phyloP scores from a whole-genome alignment of 2,329 filamentous ascomycete genomes.

The Xylaria sp. region DNA sequence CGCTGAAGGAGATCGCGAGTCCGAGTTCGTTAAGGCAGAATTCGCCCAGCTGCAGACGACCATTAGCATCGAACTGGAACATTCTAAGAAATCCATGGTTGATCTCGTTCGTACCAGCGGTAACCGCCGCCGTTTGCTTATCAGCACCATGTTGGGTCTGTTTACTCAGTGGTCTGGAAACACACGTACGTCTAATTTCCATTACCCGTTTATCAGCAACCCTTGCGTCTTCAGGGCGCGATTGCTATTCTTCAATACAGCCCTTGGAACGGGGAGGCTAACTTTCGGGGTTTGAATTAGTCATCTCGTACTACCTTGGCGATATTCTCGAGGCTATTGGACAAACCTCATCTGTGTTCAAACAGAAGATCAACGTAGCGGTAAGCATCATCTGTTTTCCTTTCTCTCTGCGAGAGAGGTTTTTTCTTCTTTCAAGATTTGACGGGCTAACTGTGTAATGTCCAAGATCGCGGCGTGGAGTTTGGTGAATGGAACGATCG shows the following conservation, averaged over 20 bases:
- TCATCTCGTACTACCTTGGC: conserved; percentile 56
- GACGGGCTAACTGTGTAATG: background rate
- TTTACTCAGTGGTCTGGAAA: conserved; percentile 50
- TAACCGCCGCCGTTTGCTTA: conserved; percentile 52
- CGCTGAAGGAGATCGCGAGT: conserved; percentile 57
- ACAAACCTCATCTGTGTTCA: conserved; percentile 53
- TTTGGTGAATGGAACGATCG: conserved; percentile 54
- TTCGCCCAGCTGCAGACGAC: conserved; percentile 66
- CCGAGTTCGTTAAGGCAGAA: conserved; percentile 62
- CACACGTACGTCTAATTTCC: conserved; percentile 25
- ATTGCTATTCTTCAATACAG: background rate
- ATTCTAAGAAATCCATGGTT: conserved; percentile 57
- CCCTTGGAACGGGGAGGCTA: background rate
- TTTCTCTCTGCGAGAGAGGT: background rate
- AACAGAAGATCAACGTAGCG: conserved; percentile 59
- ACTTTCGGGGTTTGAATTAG: conserved; percentile 40
- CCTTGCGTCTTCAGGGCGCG: background rate
- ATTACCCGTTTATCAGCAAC: background rate
- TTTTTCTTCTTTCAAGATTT: background rate
- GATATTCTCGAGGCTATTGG: conserved; percentile 58
- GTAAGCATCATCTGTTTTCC: conserved; percentile 25
- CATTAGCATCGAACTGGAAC: conserved; percentile 62
- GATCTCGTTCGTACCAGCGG: conserved; percentile 55
- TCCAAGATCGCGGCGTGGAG: conserved; percentile 54
- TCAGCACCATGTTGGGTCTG: conserved; percentile 52